These are phyloP conservation scores for Trichoderma hamatum DNA, from an alignment of 2,329 filamentous ascomycete genomes.

Conservation along the genomic window DNA sequence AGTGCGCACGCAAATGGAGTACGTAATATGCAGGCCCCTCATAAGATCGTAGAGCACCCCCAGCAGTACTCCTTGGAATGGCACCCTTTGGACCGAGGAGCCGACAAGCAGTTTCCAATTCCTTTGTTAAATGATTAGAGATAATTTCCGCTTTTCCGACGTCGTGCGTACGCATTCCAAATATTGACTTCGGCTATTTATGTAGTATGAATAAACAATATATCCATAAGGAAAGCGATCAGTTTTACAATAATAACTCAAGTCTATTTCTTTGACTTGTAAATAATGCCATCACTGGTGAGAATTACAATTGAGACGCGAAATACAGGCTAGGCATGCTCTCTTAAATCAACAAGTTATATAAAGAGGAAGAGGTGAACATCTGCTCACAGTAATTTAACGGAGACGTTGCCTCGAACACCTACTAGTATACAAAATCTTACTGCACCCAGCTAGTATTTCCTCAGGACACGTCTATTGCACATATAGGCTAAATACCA, in stretches of 20 bases:
- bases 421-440: not conserved
- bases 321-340: not conserved
- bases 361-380: not conserved
- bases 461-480: too few species aligned
- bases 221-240: not conserved
- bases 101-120: not conserved
- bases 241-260: not conserved
- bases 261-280: not conserved
- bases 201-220: not conserved
- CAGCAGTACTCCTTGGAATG: not conserved
- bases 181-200: not conserved
- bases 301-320: not conserved
- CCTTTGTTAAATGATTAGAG: too few species aligned
- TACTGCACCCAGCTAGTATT: not conserved
- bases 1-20: not conserved
- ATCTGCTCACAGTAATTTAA: not conserved
- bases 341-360: not conserved
- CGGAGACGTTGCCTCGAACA: not conserved
- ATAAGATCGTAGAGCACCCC: not conserved
- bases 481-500: not conserved
- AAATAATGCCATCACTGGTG: not conserved
- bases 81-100: conserved; percentile 3
- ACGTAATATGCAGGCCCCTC: not conserved
- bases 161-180: not conserved
- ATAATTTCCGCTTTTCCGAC: not conserved